A percentile compares a stretch with the other conserved stretches of the same genome.
These are phyloP conservation scores for Echium plantagineum DNA, from an alignment of 257 asterid genomes.

Conservation along the genomic window DNA sequence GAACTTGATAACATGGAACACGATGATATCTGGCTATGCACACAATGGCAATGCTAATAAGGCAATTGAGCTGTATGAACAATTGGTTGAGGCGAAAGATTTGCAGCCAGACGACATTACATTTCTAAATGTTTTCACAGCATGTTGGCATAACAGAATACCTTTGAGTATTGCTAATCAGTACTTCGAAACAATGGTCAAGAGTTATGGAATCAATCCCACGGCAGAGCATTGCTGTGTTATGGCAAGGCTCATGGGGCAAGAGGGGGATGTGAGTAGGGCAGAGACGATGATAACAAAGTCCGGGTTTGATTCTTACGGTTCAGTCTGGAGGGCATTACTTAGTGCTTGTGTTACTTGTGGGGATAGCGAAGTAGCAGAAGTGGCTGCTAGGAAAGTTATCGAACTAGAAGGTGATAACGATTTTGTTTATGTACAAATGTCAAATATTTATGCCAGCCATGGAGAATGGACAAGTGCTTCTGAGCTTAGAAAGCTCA, in stretches of 20 bases:
- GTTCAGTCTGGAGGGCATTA: conserved; percentile 54
- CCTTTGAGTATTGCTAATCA: conserved; percentile 26
- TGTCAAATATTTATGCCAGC: conserved; percentile 54
- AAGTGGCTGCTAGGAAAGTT: conserved; percentile 41
- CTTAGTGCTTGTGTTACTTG: conserved; percentile 44
- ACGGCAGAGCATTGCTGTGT: conserved; percentile 53
- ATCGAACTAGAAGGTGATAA: conserved; percentile 43
- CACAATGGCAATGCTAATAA: conserved; percentile 37
- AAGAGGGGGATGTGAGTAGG: conserved; percentile 34
- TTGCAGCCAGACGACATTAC: conserved; percentile 56
- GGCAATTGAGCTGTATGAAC: conserved; percentile 42
- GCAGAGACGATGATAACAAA: conserved; percentile 45
- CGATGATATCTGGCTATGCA: conserved; percentile 62
- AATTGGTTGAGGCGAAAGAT: conserved; percentile 23
- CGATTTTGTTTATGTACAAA: conserved; percentile 36
- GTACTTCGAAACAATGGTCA: conserved; percentile 36
- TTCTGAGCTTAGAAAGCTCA: conserved; percentile 32
- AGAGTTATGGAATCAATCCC: conserved; percentile 35
- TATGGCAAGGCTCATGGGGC: conserved; percentile 63
- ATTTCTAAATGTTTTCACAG: conserved; percentile 52
- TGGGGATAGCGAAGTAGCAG: conserved; percentile 36
- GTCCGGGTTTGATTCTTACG: conserved; percentile 33
- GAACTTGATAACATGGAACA: conserved; percentile 74
- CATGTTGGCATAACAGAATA: conserved; percentile 47
- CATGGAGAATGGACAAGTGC: conserved; percentile 45